A percentile compares a stretch with the other conserved stretches of the same genome.
Evolutionary conservation across 116 monocot species (phyloP).

Genomic region (Phalaenopsis hybrid): DNA sequence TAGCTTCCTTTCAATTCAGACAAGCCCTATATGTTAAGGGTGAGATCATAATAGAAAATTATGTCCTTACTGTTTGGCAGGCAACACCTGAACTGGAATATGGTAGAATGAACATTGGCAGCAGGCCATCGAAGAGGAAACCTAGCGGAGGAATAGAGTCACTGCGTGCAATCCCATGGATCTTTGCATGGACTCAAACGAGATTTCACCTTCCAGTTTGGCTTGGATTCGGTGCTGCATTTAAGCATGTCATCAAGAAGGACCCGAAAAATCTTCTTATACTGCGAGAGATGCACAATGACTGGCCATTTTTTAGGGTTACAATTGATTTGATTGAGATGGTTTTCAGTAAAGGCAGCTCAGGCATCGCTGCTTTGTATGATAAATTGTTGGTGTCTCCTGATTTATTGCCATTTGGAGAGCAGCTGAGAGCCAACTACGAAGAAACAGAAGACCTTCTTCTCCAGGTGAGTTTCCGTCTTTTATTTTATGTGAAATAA

Average conservation of each 20-base stretch:
- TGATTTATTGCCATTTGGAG: slow-evolving; percentile 71
- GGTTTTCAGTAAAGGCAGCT: slow-evolving; percentile 94
- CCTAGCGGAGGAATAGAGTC: slow-evolving; percentile 85
- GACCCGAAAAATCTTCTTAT: slow-evolving; percentile 29
- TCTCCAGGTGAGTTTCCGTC: slow-evolving; percentile 52
- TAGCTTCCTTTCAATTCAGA: background rate
- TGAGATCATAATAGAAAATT: background rate
- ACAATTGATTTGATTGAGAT: slow-evolving; percentile 97
- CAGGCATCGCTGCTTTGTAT: slow-evolving; percentile 66
- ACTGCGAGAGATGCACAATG: slow-evolving; percentile 63
- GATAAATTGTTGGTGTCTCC: slow-evolving; percentile 76
- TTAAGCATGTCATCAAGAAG: slow-evolving; percentile 36
- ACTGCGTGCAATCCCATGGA: slow-evolving; percentile 73
- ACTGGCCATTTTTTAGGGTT: slow-evolving; percentile 93
- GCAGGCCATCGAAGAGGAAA: slow-evolving; percentile 82
- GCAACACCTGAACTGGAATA: slow-evolving; percentile 93
- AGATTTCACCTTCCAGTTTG: slow-evolving; percentile 62
- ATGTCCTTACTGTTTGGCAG: slow-evolving; percentile 23
- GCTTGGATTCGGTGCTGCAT: slow-evolving; percentile 55
- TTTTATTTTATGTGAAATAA: background rate
- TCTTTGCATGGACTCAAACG: slow-evolving; percentile 84
- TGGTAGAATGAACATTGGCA: slow-evolving; percentile 96
- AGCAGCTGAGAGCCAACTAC: slow-evolving; percentile 52
- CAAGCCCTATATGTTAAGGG: background rate
- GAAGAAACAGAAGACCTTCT: slow-evolving; percentile 37